Evolutionary conservation across 352 stramenopile genomes (phyloP).

Genomic region (Globisporangium apiculatum): DNA sequence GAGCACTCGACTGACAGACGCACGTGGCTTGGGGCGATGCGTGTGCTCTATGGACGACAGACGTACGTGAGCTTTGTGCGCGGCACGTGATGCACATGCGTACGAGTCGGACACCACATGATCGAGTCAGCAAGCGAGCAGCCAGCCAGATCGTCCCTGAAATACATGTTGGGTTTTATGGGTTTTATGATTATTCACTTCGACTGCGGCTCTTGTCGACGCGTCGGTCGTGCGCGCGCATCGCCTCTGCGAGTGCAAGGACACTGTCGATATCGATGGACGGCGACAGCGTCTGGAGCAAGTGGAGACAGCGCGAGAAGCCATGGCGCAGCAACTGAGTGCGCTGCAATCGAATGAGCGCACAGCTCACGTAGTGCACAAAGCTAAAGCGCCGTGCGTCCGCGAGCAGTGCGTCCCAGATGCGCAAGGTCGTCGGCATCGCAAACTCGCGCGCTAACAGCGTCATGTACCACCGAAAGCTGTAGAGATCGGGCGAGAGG

Average conservation of each 20-base stretch:
- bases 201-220: constrained; percentile 17
- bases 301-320: constrained; percentile 36
- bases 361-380: constrained; percentile 56
- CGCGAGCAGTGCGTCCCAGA: constrained; percentile 57
- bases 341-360: constrained; percentile 46
- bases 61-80: constrained; percentile 14
- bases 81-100: constrained; percentile 5
- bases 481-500: constrained; percentile 55
- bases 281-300: constrained; percentile 27
- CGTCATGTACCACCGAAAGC: constrained; percentile 69
- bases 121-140: background rate
- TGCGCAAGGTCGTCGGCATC: constrained; percentile 39
- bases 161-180: background rate
- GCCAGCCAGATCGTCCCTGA: background rate
- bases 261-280: constrained; percentile 24
- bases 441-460: constrained; percentile 54
- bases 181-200: too few species aligned
- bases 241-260: constrained; percentile 32
- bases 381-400: constrained; percentile 64
- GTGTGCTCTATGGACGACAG: background rate
- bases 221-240: constrained; percentile 39
- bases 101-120: background rate
- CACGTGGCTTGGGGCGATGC: background rate
- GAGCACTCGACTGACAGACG: background rate
- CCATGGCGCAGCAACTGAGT: constrained; percentile 23